These are phyloP conservation scores for Rosa multiflora DNA, from an alignment of 306 rosid species.

Conservation along the genomic window DNA sequence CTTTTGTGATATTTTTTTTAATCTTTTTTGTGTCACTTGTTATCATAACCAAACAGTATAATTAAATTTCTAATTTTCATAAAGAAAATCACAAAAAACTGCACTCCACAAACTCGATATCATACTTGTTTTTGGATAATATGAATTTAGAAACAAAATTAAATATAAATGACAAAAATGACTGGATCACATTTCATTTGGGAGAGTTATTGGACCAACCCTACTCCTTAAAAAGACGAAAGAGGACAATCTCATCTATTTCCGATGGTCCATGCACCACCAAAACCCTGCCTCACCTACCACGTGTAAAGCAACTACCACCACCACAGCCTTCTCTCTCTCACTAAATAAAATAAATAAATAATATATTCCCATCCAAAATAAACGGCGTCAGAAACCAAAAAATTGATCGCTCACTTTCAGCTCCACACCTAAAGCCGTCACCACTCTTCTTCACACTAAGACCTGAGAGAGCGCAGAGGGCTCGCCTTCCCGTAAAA, in stretches of 20 bases:
- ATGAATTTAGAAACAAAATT: too few species aligned
- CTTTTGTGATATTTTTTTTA: too few species aligned
- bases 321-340: not conserved
- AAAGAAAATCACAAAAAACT: too few species aligned
- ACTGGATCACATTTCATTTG: not conserved
- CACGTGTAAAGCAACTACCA: constrained; percentile 4
- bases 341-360: not conserved
- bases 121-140: not conserved
- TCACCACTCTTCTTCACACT: constrained; percentile 14
- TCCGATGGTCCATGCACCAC: not conserved
- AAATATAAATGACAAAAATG: not conserved
- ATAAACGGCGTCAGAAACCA: constrained; percentile 20
- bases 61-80: too few species aligned
- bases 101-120: too few species aligned
- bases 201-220: not conserved
- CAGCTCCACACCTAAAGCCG: constrained; percentile 12
- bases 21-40: too few species aligned
- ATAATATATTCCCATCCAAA: not conserved
- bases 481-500: constrained; percentile 24
- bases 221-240: not conserved
- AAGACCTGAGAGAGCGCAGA: not conserved
- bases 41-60: too few species aligned
- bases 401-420: not conserved
- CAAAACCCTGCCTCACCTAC: not conserved
- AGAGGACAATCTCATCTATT: not conserved